Evolutionary conservation across 345 rosid genomes (phyloP), one percentile per base, ranked within the genome.

Genomic region (Eucalyptus sp.): DNA sequence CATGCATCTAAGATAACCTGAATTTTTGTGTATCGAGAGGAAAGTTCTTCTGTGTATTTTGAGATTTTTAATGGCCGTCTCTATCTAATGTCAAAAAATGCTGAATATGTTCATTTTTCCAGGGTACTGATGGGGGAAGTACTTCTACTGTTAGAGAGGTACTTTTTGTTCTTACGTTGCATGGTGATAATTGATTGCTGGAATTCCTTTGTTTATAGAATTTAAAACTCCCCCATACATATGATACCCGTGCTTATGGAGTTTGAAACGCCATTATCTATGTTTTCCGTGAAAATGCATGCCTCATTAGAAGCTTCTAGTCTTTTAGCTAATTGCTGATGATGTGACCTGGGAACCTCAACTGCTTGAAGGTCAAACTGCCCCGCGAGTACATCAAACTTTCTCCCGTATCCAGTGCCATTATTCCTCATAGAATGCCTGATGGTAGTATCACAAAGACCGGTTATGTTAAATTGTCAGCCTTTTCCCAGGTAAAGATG

Each of bases 401-500:
- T 66, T 97, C 98, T 84, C 96, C 97, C 2, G 92, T 97, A 91
- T 95, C 97, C 44, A 95, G 97, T 90, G 91, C 98, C 86, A 93
- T 97, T 92, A 97, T 97, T 90, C 95, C 96, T 60, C 99, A 97
- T 91, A 94, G 90, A 88, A 92, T 95, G 87, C 95, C 94, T 12
- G 94, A 95, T 87, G 98, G 99, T 41, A 94, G 33, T 44, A 87
- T 93, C 90, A 87, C 90, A 29, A 96, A 95, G 92, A 96, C 98
- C 2, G 99, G 99, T 80, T 97, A 96, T 89, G 97, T 96, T 90
- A 96, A 92, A 91, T 92, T 97, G 89, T 88, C 92, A 64, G 91
- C 96, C 41, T 97, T 97, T 92, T 97, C 99, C 41, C 99, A 95
- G 98, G 98, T 97, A 90, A 46, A 41, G 84, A 52, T 33, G n/a